Evolutionary conservation across 2,329 filamentous ascomycete species (phyloP), one percentile per base, ranked within the genome.

Genomic region (Spiromastix sp.): DNA sequence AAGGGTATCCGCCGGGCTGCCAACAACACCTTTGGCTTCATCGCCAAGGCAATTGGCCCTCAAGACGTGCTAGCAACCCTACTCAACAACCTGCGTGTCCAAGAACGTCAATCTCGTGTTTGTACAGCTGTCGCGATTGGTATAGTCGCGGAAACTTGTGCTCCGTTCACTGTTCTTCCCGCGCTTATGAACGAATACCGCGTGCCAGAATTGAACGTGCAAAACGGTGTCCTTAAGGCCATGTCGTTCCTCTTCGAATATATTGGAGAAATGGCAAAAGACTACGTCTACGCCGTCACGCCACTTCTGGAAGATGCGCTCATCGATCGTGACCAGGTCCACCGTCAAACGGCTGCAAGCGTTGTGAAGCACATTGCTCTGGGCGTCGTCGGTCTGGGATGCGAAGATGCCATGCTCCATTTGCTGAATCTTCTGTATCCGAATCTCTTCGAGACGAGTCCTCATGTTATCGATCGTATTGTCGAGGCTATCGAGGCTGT

Each of bases 11-110:
- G 91, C 46, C 81, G 91, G 60, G 91, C 91, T 15, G 93, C 91
- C 49, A 98, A 98, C 74, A 98, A 98, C 68, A 98, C 91, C 0
- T 98, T 98, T 52, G 91, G 91, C 59, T 98, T 95, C 72, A 98
- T 98, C 52, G 91, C 91, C 56, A 98, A 98, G 65, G 91, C 91
- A 41, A 98, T 98, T 51, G 91, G 91, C 47, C 91, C 91, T 9
- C 89, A 96, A 61, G 91, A 98, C 66, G 91, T 98, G 17, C 69
- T 98, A 39, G 87, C 91, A 3, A 96, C 91, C 1, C 71, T 98
- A 11, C 76, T 98, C 43, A 95, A 95, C 73, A 98, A 98, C 57
- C 70, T 98, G 26, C 78, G 93, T 42, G 91, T 98, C 2, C 89
- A 96, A 60, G 91, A 98, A 60, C 86, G 91, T 59, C 91, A 98